Evolutionary conservation across 768 basidiomycete species (phyloP).

Genomic region (Xanthoconium purpureum): DNA sequence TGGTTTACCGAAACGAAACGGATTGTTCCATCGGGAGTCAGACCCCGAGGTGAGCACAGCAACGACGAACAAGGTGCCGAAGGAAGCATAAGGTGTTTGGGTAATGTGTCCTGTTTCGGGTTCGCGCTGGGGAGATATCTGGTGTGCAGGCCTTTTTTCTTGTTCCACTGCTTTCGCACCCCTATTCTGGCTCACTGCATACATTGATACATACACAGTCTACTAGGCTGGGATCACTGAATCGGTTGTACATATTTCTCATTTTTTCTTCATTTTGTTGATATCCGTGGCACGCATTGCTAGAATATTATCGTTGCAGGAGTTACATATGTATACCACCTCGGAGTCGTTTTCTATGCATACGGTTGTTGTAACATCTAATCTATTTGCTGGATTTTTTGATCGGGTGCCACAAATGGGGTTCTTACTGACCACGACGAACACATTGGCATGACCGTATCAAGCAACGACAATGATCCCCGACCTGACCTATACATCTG

Average conservation of each 20-base stretch:
- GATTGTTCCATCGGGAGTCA: constrained; percentile 30
- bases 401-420: not conserved
- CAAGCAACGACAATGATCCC: constrained; percentile 13
- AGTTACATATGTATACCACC: constrained; percentile 20
- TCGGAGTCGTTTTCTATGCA: not conserved
- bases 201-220: constrained; percentile 14
- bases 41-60: constrained; percentile 27
- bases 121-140: not conserved
- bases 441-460: not conserved
- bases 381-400: constrained; percentile 10
- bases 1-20: constrained; percentile 26
- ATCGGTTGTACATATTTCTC: constrained; percentile 2
- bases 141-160: constrained; percentile 5
- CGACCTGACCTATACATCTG: constrained; percentile 46
- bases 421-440: not conserved
- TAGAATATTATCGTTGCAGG: constrained; percentile 19
- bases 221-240: constrained; percentile 1
- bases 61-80: constrained; percentile 22
- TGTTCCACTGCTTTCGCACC: constrained; percentile 5
- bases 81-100: constrained; percentile 19
- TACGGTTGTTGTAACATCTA: constrained; percentile 8
- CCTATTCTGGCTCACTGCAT: constrained; percentile 7
- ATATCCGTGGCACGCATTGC: constrained; percentile 27
- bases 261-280: constrained; percentile 6
- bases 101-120: constrained; percentile 13